A percentile compares a stretch with the other conserved stretches of the same genome.
Conservation (phyloP, 495 filamentous ascomycete genomes). For the Aspergillus affinis region DNA sequence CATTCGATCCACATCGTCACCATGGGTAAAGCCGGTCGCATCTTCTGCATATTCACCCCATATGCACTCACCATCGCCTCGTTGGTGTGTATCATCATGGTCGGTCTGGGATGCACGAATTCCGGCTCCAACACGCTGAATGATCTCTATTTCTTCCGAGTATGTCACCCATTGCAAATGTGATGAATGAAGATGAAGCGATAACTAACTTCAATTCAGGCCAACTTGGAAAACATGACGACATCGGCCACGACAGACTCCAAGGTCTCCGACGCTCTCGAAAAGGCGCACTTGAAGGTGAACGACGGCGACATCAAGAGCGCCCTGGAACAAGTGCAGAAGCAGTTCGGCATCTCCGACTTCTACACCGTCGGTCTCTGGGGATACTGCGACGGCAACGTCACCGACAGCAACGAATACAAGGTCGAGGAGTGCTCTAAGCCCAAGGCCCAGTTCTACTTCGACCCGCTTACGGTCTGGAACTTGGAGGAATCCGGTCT, state of each 20-base stretch:
- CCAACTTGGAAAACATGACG: conserved; percentile 42
- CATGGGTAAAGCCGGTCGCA: conserved; percentile 73
- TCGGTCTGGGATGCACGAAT: conserved; percentile 69
- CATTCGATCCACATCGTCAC: conserved; percentile 21
- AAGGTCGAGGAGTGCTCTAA: conserved; percentile 52
- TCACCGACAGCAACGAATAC: conserved; percentile 42
- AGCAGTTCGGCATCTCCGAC: conserved; percentile 62
- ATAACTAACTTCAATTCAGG: conserved; percentile 26
- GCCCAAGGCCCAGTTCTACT: conserved; percentile 68
- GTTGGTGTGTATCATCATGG: conserved; percentile 70
- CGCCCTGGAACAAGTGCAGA: conserved; percentile 34
- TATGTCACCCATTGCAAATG: conserved; percentile 36
- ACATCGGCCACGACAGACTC: conserved; percentile 25
- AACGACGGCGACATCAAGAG: conserved; percentile 30
- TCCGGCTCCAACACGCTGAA: conserved; percentile 50
- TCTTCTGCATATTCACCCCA: conserved; percentile 78
- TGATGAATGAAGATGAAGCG: no score
- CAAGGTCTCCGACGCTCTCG: conserved; percentile 26
- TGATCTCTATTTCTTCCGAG: conserved; percentile 70
- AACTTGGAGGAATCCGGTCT: conserved; percentile 55
- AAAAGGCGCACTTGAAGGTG: conserved; percentile 31
- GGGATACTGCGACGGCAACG: conserved; percentile 77
- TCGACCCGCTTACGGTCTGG: conserved; percentile 67
- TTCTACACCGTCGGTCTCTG: conserved; percentile 81
- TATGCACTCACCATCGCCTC: conserved; percentile 72